Percentiles rank a stretch among this genome's conserved stretches.
phyloP scores from a whole-genome alignment of 148 eudicot genomes.

The Heliamphora exappendiculata region DNA sequence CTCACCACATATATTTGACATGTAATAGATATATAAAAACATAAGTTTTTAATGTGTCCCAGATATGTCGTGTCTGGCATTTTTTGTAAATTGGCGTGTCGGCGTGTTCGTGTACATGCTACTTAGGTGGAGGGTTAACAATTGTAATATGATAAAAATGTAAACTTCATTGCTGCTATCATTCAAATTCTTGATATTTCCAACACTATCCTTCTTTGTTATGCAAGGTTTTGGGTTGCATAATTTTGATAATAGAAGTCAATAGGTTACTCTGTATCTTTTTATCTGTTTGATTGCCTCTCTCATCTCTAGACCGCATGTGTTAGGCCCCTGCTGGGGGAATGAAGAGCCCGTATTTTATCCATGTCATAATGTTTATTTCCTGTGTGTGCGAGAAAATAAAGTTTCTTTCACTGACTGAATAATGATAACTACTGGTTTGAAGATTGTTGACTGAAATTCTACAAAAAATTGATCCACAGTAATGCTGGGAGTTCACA shows the following conservation, averaged over 20 bases:
- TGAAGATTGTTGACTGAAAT: conserved; percentile 12
- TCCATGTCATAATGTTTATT: not conserved
- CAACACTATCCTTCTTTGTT: not conserved
- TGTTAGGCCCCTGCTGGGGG: not conserved
- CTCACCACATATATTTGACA: too few relatives aligned
- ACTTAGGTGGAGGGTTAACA: too few relatives aligned
- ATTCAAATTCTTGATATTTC: not conserved
- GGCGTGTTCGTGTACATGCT: too few relatives aligned
- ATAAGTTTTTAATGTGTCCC: too few relatives aligned
- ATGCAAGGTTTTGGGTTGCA: not conserved
- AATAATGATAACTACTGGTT: conserved; percentile 6
- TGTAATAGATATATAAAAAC: too few relatives aligned
- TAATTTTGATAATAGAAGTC: not conserved
- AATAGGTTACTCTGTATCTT: not conserved
- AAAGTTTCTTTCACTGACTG: not conserved
- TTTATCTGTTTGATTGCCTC: not conserved
- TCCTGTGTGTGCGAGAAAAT: not conserved
- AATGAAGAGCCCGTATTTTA: not conserved
- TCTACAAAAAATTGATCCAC: conserved; percentile 18
- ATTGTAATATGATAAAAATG: too few relatives aligned
- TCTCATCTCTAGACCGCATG: not conserved
- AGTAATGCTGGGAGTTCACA: conserved; percentile 74
- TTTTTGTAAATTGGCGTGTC: too few relatives aligned
- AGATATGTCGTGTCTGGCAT: too few relatives aligned
- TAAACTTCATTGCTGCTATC: too few relatives aligned